These are phyloP conservation scores for Sarcodon sp. DNA, from an alignment of 768 basidiomycete species.

Conservation along the genomic window DNA sequence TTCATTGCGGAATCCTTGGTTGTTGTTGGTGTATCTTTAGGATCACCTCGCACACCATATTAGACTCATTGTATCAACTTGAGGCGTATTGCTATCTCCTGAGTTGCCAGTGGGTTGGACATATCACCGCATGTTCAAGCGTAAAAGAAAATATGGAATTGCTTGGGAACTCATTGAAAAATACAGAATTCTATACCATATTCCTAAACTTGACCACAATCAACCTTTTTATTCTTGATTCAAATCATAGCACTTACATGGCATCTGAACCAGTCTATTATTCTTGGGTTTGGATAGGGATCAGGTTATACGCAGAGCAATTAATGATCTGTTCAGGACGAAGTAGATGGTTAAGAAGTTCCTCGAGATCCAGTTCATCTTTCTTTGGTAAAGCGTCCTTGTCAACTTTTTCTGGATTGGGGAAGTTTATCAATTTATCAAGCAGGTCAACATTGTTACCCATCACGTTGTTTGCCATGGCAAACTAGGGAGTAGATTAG, in stretches of 20 bases:
- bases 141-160: not conserved
- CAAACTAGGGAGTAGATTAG: constrained; percentile 1
- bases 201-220: not conserved
- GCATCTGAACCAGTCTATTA: not conserved
- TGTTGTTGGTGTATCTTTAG: too few relatives aligned
- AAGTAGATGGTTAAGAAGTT: not conserved
- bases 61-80: too few relatives aligned
- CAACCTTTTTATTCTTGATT: not conserved
- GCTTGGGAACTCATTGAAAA: not conserved
- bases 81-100: too few relatives aligned
- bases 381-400: not conserved
- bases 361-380: not conserved
- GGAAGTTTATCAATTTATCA: not conserved
- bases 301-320: not conserved
- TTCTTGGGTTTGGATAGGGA: not conserved
- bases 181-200: not conserved
- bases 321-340: not conserved
- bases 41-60: too few relatives aligned
- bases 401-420: too few relatives aligned
- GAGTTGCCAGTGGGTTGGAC: too few relatives aligned
- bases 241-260: not conserved
- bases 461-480: not conserved
- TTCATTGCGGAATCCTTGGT: too few relatives aligned
- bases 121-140: not conserved
- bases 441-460: not conserved